Evolutionary conservation across 345 rosid genomes (phyloP).

Genomic region (Carallia brachiata): DNA sequence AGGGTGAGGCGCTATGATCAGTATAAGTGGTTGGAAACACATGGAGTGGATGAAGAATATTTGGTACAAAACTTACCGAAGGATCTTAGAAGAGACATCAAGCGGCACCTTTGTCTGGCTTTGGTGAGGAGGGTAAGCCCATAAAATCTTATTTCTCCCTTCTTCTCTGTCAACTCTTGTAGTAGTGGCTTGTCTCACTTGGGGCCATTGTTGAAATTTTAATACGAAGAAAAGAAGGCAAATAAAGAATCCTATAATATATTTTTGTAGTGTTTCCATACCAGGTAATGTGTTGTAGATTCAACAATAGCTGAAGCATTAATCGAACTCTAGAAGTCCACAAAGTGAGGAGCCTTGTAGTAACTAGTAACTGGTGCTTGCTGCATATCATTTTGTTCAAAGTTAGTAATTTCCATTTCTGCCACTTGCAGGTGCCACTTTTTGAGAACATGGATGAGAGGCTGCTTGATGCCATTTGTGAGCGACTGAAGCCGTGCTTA

Average conservation of each 20-base stretch:
- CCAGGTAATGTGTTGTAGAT: too few relatives aligned
- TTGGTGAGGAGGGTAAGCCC: conserved; percentile 84
- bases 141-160: not conserved
- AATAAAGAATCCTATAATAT: not conserved
- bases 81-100: conserved; percentile 95
- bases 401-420: not conserved
- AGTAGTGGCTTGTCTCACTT: not conserved
- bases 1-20: conserved; percentile 93
- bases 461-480: conserved; percentile 92
- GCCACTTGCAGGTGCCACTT: conserved; percentile 64
- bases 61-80: conserved; percentile 89
- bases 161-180: not conserved
- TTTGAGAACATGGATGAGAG: conserved; percentile 96
- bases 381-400: not conserved
- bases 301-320: too few relatives aligned
- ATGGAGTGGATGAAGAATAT: conserved; percentile 89
- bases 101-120: conserved; percentile 92
- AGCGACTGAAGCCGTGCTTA: conserved; percentile 82
- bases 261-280: not conserved
- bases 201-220: not conserved
- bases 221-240: too few relatives aligned
- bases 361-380: not conserved
- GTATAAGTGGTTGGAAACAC: conserved; percentile 96
- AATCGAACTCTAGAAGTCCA: too few relatives aligned
- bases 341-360: too few relatives aligned